A percentile compares a stretch with the other conserved stretches of the same genome.
These are phyloP conservation scores for Paramarasmius palmivorus DNA, from an alignment of 1,284 basidiomycete species.

Conservation along the genomic window DNA sequence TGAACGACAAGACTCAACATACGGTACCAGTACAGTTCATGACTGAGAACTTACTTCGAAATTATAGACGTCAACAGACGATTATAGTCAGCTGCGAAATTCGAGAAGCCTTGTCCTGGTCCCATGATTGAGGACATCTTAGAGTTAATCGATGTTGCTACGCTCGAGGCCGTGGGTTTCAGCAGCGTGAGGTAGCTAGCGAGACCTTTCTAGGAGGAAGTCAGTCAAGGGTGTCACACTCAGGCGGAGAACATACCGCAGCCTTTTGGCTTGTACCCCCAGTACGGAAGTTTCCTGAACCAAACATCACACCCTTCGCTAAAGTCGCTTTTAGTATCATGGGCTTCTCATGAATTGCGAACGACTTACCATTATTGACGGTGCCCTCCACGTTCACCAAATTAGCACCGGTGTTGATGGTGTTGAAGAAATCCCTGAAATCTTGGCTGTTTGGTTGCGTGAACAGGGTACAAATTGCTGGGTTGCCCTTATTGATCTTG, in stretches of 20 bases:
- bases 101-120: conserved; percentile 1
- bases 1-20: neutral
- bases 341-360: too few species aligned
- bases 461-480: conserved; percentile 10
- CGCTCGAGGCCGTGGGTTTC: neutral
- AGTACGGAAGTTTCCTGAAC: conserved; percentile 2
- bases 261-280: conserved; percentile 7
- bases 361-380: too few species aligned
- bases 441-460: neutral
- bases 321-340: too few species aligned
- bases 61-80: neutral
- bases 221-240: neutral
- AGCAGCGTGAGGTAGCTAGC: conserved; percentile 9
- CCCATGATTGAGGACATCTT: conserved; percentile 8
- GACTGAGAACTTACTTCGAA: neutral
- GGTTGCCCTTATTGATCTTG: conserved; percentile 6
- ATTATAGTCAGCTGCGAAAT: neutral
- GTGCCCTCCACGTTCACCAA: conserved; percentile 5
- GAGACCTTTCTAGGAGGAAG: conserved; percentile 6
- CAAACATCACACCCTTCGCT: conserved; percentile 11
- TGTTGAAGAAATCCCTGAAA: conserved; percentile 10
- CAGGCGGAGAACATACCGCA: conserved; percentile 5
- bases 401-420: conserved; percentile 6
- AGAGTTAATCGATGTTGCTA: conserved; percentile 6
- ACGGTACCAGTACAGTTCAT: neutral